These are phyloP conservation scores for Xylariaceae sp. DNA, from an alignment of 2,329 filamentous ascomycete species.

Conservation along the genomic window DNA sequence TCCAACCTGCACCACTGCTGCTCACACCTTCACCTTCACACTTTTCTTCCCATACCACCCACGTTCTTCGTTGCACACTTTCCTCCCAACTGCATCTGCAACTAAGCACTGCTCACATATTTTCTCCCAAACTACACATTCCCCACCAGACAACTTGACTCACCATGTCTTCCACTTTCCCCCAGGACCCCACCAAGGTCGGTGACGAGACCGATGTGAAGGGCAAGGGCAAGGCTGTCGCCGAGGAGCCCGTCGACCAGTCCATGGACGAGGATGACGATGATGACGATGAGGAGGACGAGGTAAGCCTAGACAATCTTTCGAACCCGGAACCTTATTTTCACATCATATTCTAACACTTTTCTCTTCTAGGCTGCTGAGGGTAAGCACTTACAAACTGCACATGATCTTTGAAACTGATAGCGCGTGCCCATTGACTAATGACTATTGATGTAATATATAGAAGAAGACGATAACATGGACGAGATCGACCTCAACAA, in stretches of 20 bases:
- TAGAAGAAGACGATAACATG: conserved; percentile 69
- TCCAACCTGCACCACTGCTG: no score
- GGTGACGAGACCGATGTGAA: conserved; percentile 55
- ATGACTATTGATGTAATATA: neutral
- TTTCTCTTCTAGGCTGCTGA: conserved; percentile 18
- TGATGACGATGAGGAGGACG: conserved; percentile 59
- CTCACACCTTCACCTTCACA: no score
- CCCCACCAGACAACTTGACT: conserved; percentile 15
- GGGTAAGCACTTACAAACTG: conserved; percentile 22
- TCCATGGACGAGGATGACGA: conserved; percentile 74
- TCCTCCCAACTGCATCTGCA: no score
- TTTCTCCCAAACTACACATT: conserved; percentile 9
- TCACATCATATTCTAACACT: conserved; percentile 19
- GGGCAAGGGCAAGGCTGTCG: conserved; percentile 81
- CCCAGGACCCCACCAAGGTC: conserved; percentile 41
- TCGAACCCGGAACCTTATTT: no score
- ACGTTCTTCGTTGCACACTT: no score
- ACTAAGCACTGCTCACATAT: conserved; percentile 7
- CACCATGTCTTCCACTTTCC: conserved; percentile 47
- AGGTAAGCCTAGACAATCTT: conserved; percentile 42
- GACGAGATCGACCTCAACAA: conserved; percentile 89
- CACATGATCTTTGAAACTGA: neutral
- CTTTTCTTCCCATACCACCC: conserved; percentile 8
- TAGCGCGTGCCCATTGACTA: conserved; percentile 8
- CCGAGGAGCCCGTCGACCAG: conserved; percentile 53